Evolutionary conservation across 257 asterid species (phyloP).

Genomic region (Salvia splendens): DNA sequence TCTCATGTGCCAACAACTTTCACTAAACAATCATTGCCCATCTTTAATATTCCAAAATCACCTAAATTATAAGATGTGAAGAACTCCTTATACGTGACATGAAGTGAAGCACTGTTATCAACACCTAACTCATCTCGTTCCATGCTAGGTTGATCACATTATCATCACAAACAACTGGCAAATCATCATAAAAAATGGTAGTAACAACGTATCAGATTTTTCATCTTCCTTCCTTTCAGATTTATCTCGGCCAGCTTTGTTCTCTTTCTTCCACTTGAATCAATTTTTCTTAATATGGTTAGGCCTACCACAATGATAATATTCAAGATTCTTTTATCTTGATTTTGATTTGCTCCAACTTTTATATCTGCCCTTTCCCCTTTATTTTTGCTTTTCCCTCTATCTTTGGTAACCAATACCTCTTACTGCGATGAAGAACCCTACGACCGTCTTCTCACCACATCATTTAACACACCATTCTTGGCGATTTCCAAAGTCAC

Average conservation of each 20-base stretch:
- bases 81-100: constrained; percentile 3
- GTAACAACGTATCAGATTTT: neutral
- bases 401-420: neutral
- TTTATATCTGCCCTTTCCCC: neutral
- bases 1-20: constrained; percentile 4
- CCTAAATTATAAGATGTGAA: constrained; percentile 6
- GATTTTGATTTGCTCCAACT: neutral
- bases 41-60: neutral
- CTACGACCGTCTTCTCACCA: constrained; percentile 23
- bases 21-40: constrained; percentile 1
- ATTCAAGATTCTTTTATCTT: neutral
- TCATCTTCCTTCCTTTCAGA: neutral
- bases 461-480: constrained; percentile 21
- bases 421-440: neutral
- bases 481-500: neutral
- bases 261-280: neutral
- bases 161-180: neutral
- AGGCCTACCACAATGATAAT: neutral
- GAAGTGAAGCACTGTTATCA: constrained; percentile 10
- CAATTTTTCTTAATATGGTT: constrained; percentile 10
- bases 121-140: neutral
- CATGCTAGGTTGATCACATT: constrained; percentile 3
- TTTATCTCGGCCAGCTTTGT: neutral
- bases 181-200: neutral
- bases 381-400: constrained; percentile 6